These are phyloP conservation scores for Rutstroemia sp. DNA, from an alignment of 2,329 filamentous ascomycete species.

Conservation along the genomic window DNA sequence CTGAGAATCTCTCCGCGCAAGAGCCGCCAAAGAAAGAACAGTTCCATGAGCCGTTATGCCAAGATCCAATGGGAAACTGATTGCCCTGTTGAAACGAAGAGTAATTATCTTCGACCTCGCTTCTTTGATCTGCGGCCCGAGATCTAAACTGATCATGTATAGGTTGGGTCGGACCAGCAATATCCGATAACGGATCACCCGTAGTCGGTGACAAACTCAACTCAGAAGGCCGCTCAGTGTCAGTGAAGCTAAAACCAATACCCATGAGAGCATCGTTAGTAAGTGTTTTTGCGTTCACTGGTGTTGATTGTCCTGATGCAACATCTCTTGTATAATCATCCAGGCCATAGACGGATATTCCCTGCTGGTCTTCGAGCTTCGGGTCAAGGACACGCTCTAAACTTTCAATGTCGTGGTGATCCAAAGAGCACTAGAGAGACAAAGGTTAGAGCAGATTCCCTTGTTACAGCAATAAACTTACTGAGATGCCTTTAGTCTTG, in stretches of 20 bases:
- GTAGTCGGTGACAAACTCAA: slow-evolving; percentile 9
- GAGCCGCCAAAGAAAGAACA: slow-evolving; percentile 17
- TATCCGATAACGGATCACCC: slow-evolving; percentile 6
- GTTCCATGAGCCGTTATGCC: slow-evolving; percentile 9
- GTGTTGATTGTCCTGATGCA: slow-evolving; percentile 7
- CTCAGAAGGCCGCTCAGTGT: neutral
- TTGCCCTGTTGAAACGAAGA: slow-evolving; percentile 15
- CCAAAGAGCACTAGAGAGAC: slow-evolving; percentile 20
- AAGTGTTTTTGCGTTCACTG: slow-evolving; percentile 3
- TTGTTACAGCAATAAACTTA: slow-evolving; percentile 3
- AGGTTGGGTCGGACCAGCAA: slow-evolving; percentile 4
- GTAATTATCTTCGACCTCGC: slow-evolving; percentile 6
- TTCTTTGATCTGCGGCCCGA: slow-evolving; percentile 1
- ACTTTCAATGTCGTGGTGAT: slow-evolving; percentile 25
- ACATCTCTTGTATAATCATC: slow-evolving; percentile 8
- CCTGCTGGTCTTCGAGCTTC: neutral
- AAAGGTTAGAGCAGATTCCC: slow-evolving; percentile 8
- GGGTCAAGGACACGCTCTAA: slow-evolving; percentile 15
- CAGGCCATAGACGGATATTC: slow-evolving; percentile 10
- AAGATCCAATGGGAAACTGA: slow-evolving; percentile 20
- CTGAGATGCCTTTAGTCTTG: slow-evolving; percentile 15
- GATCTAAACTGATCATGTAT: slow-evolving; percentile 1
- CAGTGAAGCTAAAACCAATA: slow-evolving; percentile 15
- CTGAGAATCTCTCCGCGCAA: slow-evolving; percentile 15
- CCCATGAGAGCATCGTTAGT: slow-evolving; percentile 14